Conservation (phyloP, 768 basidiomycete species). For the Serendipita sp. region DNA sequence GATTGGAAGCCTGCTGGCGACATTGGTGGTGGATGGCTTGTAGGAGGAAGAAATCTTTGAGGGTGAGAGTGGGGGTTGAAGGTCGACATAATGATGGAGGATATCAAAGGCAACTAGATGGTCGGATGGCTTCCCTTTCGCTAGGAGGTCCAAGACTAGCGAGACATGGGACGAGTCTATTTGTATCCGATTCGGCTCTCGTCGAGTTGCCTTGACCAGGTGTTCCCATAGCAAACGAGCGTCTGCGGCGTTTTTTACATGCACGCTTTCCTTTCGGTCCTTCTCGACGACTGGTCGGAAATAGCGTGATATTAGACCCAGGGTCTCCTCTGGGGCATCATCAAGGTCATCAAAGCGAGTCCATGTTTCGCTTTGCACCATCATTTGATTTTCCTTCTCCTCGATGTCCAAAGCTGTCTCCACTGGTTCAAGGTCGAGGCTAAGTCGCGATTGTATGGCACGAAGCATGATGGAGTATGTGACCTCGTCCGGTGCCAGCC, state of each 20-base stretch:
- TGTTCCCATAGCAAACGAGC: constrained; percentile 58
- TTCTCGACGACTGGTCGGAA: not conserved
- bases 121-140: constrained; percentile 39
- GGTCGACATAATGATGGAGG: constrained; percentile 33
- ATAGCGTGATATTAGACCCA: not conserved
- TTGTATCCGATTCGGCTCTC: constrained; percentile 24
- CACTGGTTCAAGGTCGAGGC: constrained; percentile 12
- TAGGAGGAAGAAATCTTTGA: not conserved
- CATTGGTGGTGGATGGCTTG: not conserved
- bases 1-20: not conserved
- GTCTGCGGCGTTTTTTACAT: constrained; percentile 32
- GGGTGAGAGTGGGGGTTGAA: not conserved
- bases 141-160: constrained; percentile 36
- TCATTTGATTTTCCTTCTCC: constrained; percentile 15
- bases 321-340: constrained; percentile 14
- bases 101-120: constrained; percentile 52
- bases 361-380: not conserved
- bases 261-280: constrained; percentile 1
- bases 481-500: constrained; percentile 39
- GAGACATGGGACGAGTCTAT: constrained; percentile 40
- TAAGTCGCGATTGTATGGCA: constrained; percentile 22
- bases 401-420: constrained; percentile 6
- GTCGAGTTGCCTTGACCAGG: constrained; percentile 36
- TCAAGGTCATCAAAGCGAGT: not conserved
- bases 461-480: constrained; percentile 53